A percentile compares a stretch with the other conserved stretches of the same genome.
phyloP scores from a whole-genome alignment of 768 basidiomycete genomes.

The Tulasnella sp. region DNA sequence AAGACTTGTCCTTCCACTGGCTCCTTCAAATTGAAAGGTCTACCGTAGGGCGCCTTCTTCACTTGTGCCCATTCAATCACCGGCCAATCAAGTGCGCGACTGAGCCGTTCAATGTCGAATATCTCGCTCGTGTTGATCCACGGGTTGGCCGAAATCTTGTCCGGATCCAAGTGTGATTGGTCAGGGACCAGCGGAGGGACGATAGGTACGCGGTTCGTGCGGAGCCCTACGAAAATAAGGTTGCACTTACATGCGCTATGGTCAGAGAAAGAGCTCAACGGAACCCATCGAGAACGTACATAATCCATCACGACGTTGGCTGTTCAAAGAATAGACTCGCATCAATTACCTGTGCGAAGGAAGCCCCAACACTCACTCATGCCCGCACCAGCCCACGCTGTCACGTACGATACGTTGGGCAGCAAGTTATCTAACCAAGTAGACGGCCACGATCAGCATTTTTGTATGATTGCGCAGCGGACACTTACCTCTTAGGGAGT shows the following conservation, averaged over 20 bases:
- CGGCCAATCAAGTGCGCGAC: conserved; percentile 33
- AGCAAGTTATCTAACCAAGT: conserved; percentile 4
- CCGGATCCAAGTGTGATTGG: conserved; percentile 22
- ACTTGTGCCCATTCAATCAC: conserved; percentile 55
- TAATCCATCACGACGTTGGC: background rate
- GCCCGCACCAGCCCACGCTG: background rate
- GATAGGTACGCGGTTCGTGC: conserved; percentile 46
- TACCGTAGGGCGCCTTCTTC: conserved; percentile 30
- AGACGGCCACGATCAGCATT: too few relatives aligned
- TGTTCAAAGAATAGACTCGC: background rate
- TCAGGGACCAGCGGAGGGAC: conserved; percentile 43
- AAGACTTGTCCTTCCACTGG: background rate
- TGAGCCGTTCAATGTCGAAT: conserved; percentile 45
- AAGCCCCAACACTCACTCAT: background rate
- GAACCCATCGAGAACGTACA: background rate
- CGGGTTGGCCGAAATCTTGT: conserved; percentile 31
- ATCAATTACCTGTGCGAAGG: background rate
- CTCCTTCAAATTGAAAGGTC: background rate
- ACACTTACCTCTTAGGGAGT: too few relatives aligned
- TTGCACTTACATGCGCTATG: conserved; percentile 25
- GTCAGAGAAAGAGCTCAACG: background rate
- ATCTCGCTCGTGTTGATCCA: conserved; percentile 37
- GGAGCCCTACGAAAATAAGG: conserved; percentile 44
- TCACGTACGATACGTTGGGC: background rate
- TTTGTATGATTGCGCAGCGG: too few relatives aligned